Evolutionary conservation across 2,329 filamentous ascomycete species (phyloP), one percentile per base, ranked within the genome.

Genomic region (Paraphaeosphaeria sporulosa): DNA sequence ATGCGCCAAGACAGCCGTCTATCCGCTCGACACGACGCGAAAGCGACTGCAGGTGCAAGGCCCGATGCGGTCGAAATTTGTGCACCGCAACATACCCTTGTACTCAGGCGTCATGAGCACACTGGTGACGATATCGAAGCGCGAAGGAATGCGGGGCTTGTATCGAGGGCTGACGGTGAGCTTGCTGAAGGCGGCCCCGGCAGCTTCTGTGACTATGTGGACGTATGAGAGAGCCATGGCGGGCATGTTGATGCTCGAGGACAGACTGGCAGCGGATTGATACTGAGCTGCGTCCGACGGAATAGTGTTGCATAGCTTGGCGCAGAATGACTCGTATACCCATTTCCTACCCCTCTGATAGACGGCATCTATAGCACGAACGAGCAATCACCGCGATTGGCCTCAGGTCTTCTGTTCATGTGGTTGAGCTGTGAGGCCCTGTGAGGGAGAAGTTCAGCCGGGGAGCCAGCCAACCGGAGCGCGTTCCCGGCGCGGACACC

Each of bases 41-140:
- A 99, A 98, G 82, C 85, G 95, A 49, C 85, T 99, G 67, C 95
- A 99, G 79, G 93, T 99, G 3, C 95, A 99, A 77, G 95, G 95
- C 0, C 95, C 95, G 1, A 96, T 91, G 61, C 84, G 94, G 63
- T 80, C 80, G 40, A 84, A 84, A 64, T 99, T 97, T 76, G 88
- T 94, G 17, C 91, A 96, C 78, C 86, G 87, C 70, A 93, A 96
- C 71, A 97, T 98, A 10, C 95, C 95, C 0, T 88, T 90, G 67
- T 98, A 97, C 72, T 83, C 81, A 5, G 84, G 83, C 15, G 87
- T 96, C 0, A 69, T 87, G 4, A 82, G 82, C 47, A 92, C 92
- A 0, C 82, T 97, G 62, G 76, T 76, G 58, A 80, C 83, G 62
- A 96, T 98, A 60, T 69, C 94, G 59, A 82, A 78, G 56, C 84